These are phyloP conservation scores for Triangularia setosa DNA, from an alignment of 2,329 filamentous ascomycete species.

Conservation along the genomic window DNA sequence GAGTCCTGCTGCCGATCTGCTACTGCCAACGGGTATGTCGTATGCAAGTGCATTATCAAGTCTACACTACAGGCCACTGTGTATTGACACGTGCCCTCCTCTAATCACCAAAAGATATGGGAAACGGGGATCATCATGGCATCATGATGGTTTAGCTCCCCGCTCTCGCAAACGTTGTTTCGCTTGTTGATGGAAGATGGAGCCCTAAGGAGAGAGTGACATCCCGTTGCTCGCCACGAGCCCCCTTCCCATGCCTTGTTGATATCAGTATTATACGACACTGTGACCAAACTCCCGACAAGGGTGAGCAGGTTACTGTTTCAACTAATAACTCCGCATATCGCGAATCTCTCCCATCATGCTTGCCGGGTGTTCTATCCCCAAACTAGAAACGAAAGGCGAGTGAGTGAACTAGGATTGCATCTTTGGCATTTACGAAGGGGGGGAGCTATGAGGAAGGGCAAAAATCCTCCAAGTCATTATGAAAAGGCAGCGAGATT, in stretches of 20 bases:
- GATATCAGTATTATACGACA: no score
- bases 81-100: neutral
- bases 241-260: neutral
- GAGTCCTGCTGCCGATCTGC: neutral
- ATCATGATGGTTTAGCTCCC: neutral
- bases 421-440: no score
- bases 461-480: no score
- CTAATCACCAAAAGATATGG: neutral
- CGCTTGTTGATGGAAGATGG: neutral
- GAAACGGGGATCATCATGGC: neutral
- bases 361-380: no score
- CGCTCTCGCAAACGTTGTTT: neutral
- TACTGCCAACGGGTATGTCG: neutral
- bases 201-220: neutral
- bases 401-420: no score
- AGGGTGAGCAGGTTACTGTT: neutral
- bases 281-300: no score
- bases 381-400: no score
- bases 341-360: no score
- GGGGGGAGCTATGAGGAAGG: no score
- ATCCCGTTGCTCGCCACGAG: neutral
- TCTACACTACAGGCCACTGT: no score
- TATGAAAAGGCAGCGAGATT: no score
- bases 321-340: no score
- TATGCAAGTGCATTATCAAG: neutral